Evolutionary conservation across 2,329 filamentous ascomycete species (phyloP).

Genomic region (Nakataea oryzae): DNA sequence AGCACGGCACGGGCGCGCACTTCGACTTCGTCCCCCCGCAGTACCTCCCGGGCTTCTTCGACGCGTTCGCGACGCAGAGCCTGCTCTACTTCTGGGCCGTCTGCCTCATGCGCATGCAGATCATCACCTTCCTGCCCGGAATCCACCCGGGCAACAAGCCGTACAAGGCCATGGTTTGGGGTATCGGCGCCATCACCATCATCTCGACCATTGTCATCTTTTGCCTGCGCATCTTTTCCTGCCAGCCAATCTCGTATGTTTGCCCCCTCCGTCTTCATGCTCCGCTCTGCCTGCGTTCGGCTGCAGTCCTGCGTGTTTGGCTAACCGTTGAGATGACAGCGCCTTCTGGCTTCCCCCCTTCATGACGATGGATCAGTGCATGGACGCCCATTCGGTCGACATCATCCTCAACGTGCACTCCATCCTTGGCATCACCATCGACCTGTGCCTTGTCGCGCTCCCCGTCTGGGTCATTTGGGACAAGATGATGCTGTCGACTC

Average conservation of each 20-base stretch:
- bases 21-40: neutral
- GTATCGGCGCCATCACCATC: neutral
- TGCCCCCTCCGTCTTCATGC: neutral
- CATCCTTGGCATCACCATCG: conserved; percentile 50
- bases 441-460: conserved; percentile 44
- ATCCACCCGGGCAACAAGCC: too few relatives aligned
- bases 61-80: conserved; percentile 10
- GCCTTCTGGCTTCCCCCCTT: neutral
- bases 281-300: too few relatives aligned
- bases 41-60: conserved; percentile 7
- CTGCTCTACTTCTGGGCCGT: conserved; percentile 20
- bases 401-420: neutral
- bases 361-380: neutral
- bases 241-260: neutral
- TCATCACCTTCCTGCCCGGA: conserved; percentile 23
- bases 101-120: conserved; percentile 20
- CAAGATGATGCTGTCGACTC: conserved; percentile 1
- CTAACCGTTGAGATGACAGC: neutral
- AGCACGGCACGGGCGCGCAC: neutral
- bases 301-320: too few relatives aligned
- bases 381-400: neutral
- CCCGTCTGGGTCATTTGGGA: conserved; percentile 26
- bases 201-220: neutral
- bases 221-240: neutral
- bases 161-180: too few relatives aligned